Percentiles rank a stretch among this genome's conserved stretches.
These are phyloP conservation scores for Lachancea nothofagi DNA, from an alignment of 805 yeast genomes.

Conservation along the genomic window DNA sequence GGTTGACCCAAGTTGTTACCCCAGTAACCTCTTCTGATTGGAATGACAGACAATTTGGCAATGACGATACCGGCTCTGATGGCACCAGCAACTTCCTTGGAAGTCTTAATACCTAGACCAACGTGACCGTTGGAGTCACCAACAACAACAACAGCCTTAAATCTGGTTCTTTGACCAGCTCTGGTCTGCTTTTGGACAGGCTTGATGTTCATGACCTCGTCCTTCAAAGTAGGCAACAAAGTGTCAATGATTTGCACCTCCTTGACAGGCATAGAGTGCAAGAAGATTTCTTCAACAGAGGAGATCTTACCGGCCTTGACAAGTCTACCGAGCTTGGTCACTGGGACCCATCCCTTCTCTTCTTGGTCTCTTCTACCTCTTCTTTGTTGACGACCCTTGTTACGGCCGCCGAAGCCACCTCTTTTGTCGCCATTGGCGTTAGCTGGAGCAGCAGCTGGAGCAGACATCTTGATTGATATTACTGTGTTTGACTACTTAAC, in stretches of 20 bases:
- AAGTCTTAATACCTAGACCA: slow-evolving; percentile 99
- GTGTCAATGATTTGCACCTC: slow-evolving; percentile 98
- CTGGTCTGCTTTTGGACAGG: slow-evolving; percentile 99
- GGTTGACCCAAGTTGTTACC: slow-evolving; percentile 99
- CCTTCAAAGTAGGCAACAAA: slow-evolving; percentile 91
- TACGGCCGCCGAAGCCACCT: slow-evolving; percentile 51
- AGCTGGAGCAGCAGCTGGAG: slow-evolving; percentile 36
- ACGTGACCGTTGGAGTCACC: slow-evolving; percentile 99
- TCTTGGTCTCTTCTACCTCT: slow-evolving; percentile 74
- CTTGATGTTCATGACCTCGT: slow-evolving; percentile 99
- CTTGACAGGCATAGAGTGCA: slow-evolving; percentile 99
- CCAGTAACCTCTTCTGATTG: slow-evolving; percentile 99
- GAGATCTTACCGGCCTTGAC: slow-evolving; percentile 98
- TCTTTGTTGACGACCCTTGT: slow-evolving; percentile 57
- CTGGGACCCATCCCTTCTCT: slow-evolving; percentile 99
- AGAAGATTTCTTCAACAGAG: slow-evolving; percentile 96
- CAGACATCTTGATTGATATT: slow-evolving; percentile 34
- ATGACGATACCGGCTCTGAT: slow-evolving; percentile 99
- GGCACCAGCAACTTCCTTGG: slow-evolving; percentile 99
- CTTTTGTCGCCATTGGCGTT: slow-evolving; percentile 35
- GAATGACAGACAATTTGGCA: slow-evolving; percentile 97
- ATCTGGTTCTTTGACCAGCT: slow-evolving; percentile 99
- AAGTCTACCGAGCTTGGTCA: slow-evolving; percentile 99
- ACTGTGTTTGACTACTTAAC: slow-evolving; percentile 1
- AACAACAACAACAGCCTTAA: slow-evolving; percentile 99